These are phyloP conservation scores for Pterocarpus santalinus DNA, from an alignment of 306 rosid species.

Conservation along the genomic window DNA sequence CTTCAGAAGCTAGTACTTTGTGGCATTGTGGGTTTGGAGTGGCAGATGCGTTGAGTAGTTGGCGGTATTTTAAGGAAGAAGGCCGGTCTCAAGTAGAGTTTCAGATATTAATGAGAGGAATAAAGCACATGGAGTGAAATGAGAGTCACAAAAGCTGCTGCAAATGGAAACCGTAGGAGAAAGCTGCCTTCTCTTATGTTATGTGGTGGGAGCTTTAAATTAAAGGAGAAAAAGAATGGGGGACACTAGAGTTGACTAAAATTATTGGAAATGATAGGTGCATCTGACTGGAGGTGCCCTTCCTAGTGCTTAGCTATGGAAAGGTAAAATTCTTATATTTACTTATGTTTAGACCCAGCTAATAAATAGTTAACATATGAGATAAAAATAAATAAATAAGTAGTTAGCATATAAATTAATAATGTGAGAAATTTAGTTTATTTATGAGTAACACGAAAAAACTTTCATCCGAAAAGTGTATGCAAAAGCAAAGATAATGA, in stretches of 20 bases:
- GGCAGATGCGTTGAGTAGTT: background rate
- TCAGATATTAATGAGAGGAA: background rate
- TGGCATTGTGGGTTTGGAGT: slow-evolving; percentile 10
- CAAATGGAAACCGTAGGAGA: background rate
- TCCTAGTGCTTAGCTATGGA: background rate
- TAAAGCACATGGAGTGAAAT: background rate
- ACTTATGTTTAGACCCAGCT: too few species aligned
- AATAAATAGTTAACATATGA: too few species aligned
- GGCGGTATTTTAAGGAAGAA: background rate
- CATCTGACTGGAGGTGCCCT: background rate
- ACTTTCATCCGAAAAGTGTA: too few species aligned
- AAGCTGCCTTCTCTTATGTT: background rate
- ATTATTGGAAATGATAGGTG: background rate
- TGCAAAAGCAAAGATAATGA: too few species aligned
- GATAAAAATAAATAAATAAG: too few species aligned
- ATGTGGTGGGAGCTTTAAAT: background rate
- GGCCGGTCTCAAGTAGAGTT: background rate
- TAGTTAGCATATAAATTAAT: too few species aligned
- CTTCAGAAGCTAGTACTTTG: slow-evolving; percentile 8
- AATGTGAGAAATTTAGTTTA: too few species aligned
- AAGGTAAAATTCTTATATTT: background rate
- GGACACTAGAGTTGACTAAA: slow-evolving; percentile 39
- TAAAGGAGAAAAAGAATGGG: background rate
- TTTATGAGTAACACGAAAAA: too few species aligned
- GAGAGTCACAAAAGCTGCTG: background rate